phyloP scores from a whole-genome alignment of 1,284 basidiomycete genomes.

The Mycena citricolor region DNA sequence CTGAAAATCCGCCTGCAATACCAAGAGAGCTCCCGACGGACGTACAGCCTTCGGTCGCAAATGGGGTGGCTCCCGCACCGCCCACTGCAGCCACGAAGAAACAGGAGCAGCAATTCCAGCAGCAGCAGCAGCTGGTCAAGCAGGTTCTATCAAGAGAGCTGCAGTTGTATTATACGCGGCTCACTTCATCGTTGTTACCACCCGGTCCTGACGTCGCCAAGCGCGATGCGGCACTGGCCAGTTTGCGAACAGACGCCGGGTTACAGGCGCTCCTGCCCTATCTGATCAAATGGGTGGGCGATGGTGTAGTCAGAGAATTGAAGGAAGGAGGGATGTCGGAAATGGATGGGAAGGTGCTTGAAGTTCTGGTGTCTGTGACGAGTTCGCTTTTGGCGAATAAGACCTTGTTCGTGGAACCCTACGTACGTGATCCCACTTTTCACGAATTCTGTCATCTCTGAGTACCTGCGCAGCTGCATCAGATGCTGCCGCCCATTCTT shows the following conservation, averaged over 20 bases:
- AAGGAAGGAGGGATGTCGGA: conserved; percentile 61
- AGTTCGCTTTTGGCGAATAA: conserved; percentile 81
- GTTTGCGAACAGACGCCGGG: conserved; percentile 87
- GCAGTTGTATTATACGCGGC: conserved; percentile 91
- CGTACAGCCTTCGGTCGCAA: conserved; percentile 33
- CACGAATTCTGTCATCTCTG: not conserved
- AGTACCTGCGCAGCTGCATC: conserved; percentile 69
- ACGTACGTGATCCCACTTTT: conserved; percentile 58
- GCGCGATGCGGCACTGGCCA: conserved; percentile 86
- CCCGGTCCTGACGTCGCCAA: conserved; percentile 59
- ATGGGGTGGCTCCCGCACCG: conserved; percentile 32
- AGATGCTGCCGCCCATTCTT: conserved; percentile 91
- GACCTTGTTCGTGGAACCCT: conserved; percentile 94
- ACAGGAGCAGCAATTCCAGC: conserved; percentile 45
- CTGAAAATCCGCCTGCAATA: conserved; percentile 90
- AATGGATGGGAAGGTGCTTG: conserved; percentile 64
- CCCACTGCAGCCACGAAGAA: conserved; percentile 31
- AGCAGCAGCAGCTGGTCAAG: conserved; percentile 76
- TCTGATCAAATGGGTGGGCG: conserved; percentile 91
- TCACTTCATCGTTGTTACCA: conserved; percentile 84
- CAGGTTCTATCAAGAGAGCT: conserved; percentile 93
- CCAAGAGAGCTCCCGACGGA: conserved; percentile 53
- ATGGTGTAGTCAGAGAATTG: conserved; percentile 75
- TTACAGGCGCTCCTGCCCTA: conserved; percentile 94
- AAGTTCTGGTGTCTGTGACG: conserved; percentile 80